Conservation (phyloP, 129 eudicot species). For the Gnaphalium uliginosum region DNA sequence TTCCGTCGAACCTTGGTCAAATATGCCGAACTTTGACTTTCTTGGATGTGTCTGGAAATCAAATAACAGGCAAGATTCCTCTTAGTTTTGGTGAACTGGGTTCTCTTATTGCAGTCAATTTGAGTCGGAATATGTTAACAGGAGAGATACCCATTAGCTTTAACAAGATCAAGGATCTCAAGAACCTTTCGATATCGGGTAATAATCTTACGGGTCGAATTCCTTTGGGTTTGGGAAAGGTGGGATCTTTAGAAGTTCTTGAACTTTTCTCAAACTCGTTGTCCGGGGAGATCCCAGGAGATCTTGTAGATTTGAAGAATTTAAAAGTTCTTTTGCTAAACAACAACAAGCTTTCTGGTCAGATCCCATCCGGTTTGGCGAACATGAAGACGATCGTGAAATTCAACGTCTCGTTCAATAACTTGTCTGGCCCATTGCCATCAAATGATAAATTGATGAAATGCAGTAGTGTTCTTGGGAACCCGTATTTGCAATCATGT, state of each 20-base stretch:
- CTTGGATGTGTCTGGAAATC: conserved; percentile 56
- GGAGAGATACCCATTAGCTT: conserved; percentile 58
- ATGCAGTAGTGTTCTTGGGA: conserved; percentile 68
- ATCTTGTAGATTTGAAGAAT: conserved; percentile 49
- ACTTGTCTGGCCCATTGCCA: conserved; percentile 68
- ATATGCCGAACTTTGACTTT: conserved; percentile 48
- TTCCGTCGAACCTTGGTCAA: conserved; percentile 52
- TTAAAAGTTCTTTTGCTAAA: conserved; percentile 54
- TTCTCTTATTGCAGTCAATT: conserved; percentile 55
- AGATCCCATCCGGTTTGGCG: conserved; percentile 54
- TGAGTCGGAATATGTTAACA: conserved; percentile 58
- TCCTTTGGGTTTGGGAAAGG: conserved; percentile 57
- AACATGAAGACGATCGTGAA: conserved; percentile 41
- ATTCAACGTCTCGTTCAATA: conserved; percentile 74
- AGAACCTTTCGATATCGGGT: conserved; percentile 51
- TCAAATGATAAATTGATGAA: conserved; percentile 44
- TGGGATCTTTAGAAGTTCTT: conserved; percentile 53
- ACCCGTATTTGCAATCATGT: conserved; percentile 63
- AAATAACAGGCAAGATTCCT: conserved; percentile 55
- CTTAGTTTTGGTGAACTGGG: conserved; percentile 45
- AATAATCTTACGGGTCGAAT: conserved; percentile 59
- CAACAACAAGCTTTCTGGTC: conserved; percentile 71
- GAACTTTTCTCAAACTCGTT: conserved; percentile 62
- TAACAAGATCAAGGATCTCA: conserved; percentile 53
- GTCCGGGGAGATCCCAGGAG: conserved; percentile 66